Percentiles rank a stretch among this genome's conserved stretches.
These are phyloP conservation scores for Tubosaeta sp. DNA, from an alignment of 768 basidiomycete genomes.

Conservation along the genomic window DNA sequence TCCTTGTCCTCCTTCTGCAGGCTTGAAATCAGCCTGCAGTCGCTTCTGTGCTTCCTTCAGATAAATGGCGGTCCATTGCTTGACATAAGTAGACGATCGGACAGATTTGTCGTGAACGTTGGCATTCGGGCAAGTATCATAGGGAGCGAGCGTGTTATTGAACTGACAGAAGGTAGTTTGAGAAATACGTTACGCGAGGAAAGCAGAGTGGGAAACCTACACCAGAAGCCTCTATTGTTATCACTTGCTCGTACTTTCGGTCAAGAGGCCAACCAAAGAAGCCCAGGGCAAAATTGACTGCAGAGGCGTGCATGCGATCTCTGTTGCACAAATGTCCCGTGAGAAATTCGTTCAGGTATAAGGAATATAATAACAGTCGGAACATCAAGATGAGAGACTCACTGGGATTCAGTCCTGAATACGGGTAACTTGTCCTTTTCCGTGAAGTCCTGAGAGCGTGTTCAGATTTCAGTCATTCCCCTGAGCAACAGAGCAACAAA, in stretches of 20 bases:
- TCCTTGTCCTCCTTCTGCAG: conserved; percentile 33
- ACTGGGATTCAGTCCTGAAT: conserved; percentile 77
- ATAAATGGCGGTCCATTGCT: conserved; percentile 68
- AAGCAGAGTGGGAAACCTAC: conserved; percentile 36
- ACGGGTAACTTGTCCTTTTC: conserved; percentile 61
- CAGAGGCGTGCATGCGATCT: conserved; percentile 68
- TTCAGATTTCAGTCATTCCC: conserved; percentile 17
- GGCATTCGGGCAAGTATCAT: conserved; percentile 76
- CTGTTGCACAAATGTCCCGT: conserved; percentile 32
- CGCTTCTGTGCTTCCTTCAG: conserved; percentile 61
- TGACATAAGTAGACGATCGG: conserved; percentile 55
- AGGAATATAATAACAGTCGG: background rate
- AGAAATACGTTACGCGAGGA: background rate
- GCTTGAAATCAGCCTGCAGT: conserved; percentile 47
- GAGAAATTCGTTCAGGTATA: background rate
- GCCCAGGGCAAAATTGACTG: conserved; percentile 64
- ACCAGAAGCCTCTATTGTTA: conserved; percentile 62
- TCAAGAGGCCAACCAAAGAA: conserved; percentile 76
- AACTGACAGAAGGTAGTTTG: conserved; percentile 37
- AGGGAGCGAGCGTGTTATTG: conserved; percentile 85
- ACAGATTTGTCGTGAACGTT: conserved; percentile 40
- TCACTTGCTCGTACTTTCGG: conserved; percentile 69
- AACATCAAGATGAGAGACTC: conserved; percentile 14
- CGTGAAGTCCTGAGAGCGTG: conserved; percentile 50
- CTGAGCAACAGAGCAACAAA: conserved; percentile 11